These are phyloP conservation scores for Tuber calosporum DNA, from an alignment of 495 filamentous ascomycete species.

Conservation along the genomic window DNA sequence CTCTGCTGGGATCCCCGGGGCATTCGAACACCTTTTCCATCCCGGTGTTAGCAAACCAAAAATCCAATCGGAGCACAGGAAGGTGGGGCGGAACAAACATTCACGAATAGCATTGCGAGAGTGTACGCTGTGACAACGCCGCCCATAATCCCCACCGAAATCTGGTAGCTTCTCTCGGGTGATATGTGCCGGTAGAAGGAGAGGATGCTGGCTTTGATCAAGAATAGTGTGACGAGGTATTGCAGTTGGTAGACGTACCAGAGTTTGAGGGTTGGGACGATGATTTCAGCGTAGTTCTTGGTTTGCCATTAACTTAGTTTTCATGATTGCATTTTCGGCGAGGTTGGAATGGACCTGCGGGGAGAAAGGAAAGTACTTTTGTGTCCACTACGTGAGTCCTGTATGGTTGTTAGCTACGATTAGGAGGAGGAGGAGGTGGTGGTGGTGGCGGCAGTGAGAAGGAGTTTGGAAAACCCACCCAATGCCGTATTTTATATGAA, in stretches of 20 bases:
- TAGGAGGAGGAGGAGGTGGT: neutral
- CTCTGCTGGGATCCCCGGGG: slow-evolving; percentile 17
- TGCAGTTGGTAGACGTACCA: slow-evolving; percentile 35
- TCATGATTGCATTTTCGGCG: neutral
- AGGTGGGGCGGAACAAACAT: slow-evolving; percentile 9
- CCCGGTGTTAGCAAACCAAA: neutral
- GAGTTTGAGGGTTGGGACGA: slow-evolving; percentile 27
- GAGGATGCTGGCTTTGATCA: slow-evolving; percentile 40
- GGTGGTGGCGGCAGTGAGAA: too few species aligned
- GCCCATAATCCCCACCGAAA: slow-evolving; percentile 30
- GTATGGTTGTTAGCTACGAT: neutral
- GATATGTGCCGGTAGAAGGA: slow-evolving; percentile 41
- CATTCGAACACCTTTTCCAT: slow-evolving; percentile 26
- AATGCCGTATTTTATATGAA: slow-evolving; percentile 30
- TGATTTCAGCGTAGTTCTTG: slow-evolving; percentile 9
- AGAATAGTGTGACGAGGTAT: slow-evolving; percentile 27
- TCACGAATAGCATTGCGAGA: slow-evolving; percentile 35
- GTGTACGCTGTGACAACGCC: slow-evolving; percentile 28
- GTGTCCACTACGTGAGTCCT: slow-evolving; percentile 9
- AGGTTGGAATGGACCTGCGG: neutral
- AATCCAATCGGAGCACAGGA: neutral
- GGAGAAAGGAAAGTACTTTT: neutral
- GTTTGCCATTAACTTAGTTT: neutral
- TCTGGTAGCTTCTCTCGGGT: slow-evolving; percentile 31
- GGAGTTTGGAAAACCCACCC: slow-evolving; percentile 11